Conservation (phyloP, 2,329 filamentous ascomycete species). For the Xylaria arbuscula region DNA sequence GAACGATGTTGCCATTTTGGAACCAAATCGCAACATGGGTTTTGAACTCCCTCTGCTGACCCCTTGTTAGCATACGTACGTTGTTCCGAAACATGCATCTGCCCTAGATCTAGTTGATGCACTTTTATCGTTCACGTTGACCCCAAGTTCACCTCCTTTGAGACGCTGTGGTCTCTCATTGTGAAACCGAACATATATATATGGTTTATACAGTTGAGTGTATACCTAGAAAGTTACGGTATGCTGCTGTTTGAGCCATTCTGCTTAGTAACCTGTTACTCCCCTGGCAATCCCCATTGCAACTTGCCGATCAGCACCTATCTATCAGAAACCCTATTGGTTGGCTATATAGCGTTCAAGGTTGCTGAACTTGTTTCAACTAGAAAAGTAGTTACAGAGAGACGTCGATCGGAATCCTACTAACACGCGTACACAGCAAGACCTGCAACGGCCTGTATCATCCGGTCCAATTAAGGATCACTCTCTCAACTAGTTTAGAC, state of each 20-base stretch:
- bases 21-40: conserved; percentile 24
- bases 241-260: not conserved
- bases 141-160: not conserved
- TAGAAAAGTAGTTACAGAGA: not conserved
- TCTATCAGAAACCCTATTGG: not conserved
- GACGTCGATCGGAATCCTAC: conserved; percentile 9
- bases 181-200: not conserved
- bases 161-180: not conserved
- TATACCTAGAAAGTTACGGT: not conserved
- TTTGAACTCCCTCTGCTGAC: not conserved
- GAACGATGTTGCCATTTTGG: conserved; percentile 24
- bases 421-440: not conserved
- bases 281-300: not conserved
- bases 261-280: not conserved
- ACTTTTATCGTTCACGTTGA: not conserved
- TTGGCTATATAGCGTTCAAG: not conserved
- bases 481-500: not conserved
- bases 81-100: not conserved
- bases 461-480: conserved; percentile 5
- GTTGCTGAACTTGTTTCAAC: conserved; percentile 2
- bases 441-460: not conserved
- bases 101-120: not conserved
- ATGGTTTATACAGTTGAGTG: not conserved
- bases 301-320: not conserved
- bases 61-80: not conserved